phyloP scores from a whole-genome alignment of 78 protist species.

The Dictyostelium firmibasis region DNA sequence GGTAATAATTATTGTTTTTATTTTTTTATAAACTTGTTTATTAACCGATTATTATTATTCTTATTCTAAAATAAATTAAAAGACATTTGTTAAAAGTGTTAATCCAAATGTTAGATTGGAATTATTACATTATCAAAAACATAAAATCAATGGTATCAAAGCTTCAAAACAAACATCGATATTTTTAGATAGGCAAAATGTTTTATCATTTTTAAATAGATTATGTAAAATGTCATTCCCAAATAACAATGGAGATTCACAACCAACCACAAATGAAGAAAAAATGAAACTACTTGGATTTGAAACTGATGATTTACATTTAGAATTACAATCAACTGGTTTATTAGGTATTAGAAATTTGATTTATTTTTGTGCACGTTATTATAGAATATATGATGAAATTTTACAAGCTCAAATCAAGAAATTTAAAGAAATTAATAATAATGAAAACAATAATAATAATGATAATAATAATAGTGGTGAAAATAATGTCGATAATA shows the following conservation, averaged over 20 bases:
- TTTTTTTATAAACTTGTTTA: not conserved
- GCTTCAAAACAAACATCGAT: slow-evolving; percentile 26
- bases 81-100: slow-evolving; percentile 57
- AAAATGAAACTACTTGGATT: slow-evolving; percentile 44
- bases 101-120: slow-evolving; percentile 60
- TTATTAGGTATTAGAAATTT: slow-evolving; percentile 46
- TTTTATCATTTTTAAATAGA: slow-evolving; percentile 31
- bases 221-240: slow-evolving; percentile 64
- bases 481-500: not conserved
- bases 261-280: not conserved
- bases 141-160: slow-evolving; percentile 27
- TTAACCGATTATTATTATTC: not conserved
- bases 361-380: slow-evolving; percentile 73
- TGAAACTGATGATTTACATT: not conserved
- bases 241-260: not conserved
- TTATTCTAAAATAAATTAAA: too few relatives aligned
- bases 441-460: too few relatives aligned
- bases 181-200: not conserved
- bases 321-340: slow-evolving; percentile 34
- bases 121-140: slow-evolving; percentile 71
- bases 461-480: too few relatives aligned
- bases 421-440: not conserved
- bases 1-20: not conserved
- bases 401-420: slow-evolving; percentile 36
- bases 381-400: slow-evolving; percentile 51